A percentile compares a stretch with the other conserved stretches of the same genome.
Conservation (phyloP, 2,329 filamentous ascomycete genomes). For the Albifimbria verrucaria region DNA sequence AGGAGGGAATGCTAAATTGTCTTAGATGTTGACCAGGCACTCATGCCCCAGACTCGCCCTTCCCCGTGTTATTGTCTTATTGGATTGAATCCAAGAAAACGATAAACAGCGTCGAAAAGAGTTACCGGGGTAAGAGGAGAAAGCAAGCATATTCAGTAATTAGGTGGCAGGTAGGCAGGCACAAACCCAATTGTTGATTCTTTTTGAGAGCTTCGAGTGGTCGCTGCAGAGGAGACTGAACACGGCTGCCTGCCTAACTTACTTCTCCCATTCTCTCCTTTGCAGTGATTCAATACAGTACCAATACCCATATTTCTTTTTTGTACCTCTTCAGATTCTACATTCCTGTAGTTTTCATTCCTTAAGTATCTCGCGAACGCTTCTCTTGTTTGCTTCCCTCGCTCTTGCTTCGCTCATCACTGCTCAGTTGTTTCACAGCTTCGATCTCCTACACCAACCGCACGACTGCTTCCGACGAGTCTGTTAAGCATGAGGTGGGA, state of each 20-base stretch:
- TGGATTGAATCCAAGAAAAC: too few relatives aligned
- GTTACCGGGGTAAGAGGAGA: too few relatives aligned
- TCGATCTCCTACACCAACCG: too few relatives aligned
- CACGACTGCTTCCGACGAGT: too few relatives aligned
- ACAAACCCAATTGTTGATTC: background rate
- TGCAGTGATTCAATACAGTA: background rate
- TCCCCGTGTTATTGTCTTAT: too few relatives aligned
- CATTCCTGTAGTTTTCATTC: background rate
- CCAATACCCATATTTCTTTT: background rate
- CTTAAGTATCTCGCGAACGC: background rate
- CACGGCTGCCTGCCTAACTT: background rate
- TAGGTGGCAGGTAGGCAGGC: too few relatives aligned
- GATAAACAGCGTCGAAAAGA: too few relatives aligned
- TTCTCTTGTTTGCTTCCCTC: background rate
- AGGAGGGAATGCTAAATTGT: too few relatives aligned
- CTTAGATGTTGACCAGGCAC: too few relatives aligned
- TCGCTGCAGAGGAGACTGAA: background rate
- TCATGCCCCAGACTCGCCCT: too few relatives aligned
- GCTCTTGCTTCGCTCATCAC: background rate
- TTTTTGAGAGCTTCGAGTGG: background rate
- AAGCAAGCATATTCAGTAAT: too few relatives aligned
- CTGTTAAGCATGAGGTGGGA: conserved; percentile 10
- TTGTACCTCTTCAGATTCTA: background rate
- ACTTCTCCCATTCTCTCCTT: background rate
- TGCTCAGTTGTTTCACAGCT: background rate